Evolutionary conservation across 768 basidiomycete genomes (phyloP).

Genomic region (Boletellus ananiceps): DNA sequence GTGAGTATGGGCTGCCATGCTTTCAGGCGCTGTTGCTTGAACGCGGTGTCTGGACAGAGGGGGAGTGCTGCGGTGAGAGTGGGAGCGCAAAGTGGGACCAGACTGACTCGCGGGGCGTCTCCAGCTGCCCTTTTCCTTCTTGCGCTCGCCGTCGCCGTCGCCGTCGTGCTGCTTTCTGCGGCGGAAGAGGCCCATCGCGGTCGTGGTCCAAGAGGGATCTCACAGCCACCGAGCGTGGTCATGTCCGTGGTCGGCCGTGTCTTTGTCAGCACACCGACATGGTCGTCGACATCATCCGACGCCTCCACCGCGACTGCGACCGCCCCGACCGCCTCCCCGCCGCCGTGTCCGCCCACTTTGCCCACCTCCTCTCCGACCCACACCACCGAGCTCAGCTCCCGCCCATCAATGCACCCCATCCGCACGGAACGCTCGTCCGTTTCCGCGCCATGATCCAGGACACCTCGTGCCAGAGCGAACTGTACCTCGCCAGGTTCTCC

Average conservation of each 20-base stretch:
- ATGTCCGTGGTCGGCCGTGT: neutral
- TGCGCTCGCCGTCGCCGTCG: conserved; percentile 44
- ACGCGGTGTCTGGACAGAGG: conserved; percentile 82
- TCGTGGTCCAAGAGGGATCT: neutral
- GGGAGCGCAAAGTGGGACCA: conserved; percentile 6
- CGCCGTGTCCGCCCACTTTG: conserved; percentile 45
- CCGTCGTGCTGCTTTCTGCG: conserved; percentile 42
- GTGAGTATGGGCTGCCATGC: conserved; percentile 99
- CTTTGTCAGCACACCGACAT: conserved; percentile 33
- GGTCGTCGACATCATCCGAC: conserved; percentile 49
- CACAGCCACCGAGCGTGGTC: conserved; percentile 9
- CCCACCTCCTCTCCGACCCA: conserved; percentile 39
- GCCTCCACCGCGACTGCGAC: conserved; percentile 42
- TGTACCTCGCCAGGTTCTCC: conserved; percentile 55
- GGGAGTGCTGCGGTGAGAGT: conserved; percentile 15
- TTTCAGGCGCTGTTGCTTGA: conserved; percentile 98
- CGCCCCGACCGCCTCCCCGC: conserved; percentile 33
- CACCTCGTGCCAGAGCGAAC: conserved; percentile 65
- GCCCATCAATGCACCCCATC: conserved; percentile 45
- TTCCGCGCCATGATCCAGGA: conserved; percentile 83
- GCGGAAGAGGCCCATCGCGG: conserved; percentile 54
- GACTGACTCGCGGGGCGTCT: conserved; percentile 72
- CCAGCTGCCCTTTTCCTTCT: conserved; percentile 87
- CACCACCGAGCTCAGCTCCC: too few species aligned
- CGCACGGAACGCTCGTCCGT: conserved; percentile 55